Percentiles rank a stretch among this genome's conserved stretches.
Conservation (phyloP, 1,284 basidiomycete species). For the Amylostereum chailletii region DNA sequence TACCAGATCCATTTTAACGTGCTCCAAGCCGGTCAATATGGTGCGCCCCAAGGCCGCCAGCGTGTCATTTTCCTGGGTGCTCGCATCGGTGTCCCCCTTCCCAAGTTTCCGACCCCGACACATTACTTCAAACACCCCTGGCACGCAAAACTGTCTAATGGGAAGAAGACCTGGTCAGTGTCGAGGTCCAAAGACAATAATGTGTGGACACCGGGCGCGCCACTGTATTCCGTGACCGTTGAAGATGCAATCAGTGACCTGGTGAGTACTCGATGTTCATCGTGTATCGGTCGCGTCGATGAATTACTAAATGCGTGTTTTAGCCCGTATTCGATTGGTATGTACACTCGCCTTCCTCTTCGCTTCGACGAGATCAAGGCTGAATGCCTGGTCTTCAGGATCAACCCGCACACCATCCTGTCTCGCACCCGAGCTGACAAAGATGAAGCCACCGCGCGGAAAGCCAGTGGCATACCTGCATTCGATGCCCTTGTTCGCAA, state of each 20-base stretch:
- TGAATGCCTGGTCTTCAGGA: too few species aligned
- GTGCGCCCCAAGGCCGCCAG: conserved; percentile 56
- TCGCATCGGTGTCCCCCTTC: conserved; percentile 42
- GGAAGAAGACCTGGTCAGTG: conserved; percentile 26
- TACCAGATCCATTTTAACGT: conserved; percentile 62
- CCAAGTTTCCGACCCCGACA: conserved; percentile 56
- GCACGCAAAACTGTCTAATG: conserved; percentile 25
- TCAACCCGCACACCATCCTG: too few species aligned
- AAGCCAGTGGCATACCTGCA: conserved; percentile 29
- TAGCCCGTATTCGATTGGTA: conserved; percentile 62
- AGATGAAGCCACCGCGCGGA: conserved; percentile 15
- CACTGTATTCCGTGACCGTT: conserved; percentile 45
- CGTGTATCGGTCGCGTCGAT: too few species aligned
- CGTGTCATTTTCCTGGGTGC: conserved; percentile 64
- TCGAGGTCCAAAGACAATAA: conserved; percentile 28
- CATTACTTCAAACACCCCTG: conserved; percentile 29
- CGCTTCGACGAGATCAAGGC: background rate
- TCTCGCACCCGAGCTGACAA: too few species aligned
- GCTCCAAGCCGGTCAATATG: conserved; percentile 61
- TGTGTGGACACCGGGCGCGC: conserved; percentile 41
- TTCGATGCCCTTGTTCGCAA: conserved; percentile 25
- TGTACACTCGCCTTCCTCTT: conserved; percentile 3
- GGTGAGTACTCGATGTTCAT: conserved; percentile 30
- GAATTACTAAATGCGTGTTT: background rate
- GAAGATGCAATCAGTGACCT: conserved; percentile 58